Conservation (phyloP, 2,329 filamentous ascomycete species). For the Orbilia blumenaviensis region DNA sequence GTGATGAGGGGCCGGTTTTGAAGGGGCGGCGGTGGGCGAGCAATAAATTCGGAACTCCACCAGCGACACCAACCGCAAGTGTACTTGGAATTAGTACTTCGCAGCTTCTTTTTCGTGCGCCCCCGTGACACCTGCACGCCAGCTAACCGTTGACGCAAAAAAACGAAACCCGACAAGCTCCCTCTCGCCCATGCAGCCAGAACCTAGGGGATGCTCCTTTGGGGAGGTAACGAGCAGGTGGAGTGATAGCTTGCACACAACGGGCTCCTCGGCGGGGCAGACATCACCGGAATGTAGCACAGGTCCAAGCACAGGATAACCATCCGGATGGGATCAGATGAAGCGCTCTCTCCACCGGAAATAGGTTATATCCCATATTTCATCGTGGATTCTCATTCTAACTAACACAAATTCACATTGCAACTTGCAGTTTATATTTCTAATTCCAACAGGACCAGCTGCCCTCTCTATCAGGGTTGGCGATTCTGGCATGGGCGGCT, state of each 20-base stretch:
- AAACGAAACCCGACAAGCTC: conserved; percentile 10
- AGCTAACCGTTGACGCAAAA: conserved; percentile 23
- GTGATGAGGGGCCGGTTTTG: conserved; percentile 13
- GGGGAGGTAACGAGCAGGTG: conserved; percentile 19
- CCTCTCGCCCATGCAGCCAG: conserved; percentile 1
- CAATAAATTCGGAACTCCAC: conserved; percentile 9
- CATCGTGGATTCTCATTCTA: background rate
- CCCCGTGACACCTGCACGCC: conserved; percentile 43
- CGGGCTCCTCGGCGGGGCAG: conserved; percentile 14
- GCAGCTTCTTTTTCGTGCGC: background rate
- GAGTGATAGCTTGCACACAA: conserved; percentile 34
- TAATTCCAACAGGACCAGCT: background rate
- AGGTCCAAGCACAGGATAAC: background rate
- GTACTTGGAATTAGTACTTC: no score
- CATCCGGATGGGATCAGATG: conserved; percentile 35
- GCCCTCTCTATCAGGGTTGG: background rate
- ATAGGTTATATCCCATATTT: background rate
- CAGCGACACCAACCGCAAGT: background rate
- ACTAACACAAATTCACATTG: no score
- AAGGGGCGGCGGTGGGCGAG: background rate
- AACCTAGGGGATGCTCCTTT: conserved; percentile 8
- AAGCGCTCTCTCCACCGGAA: background rate
- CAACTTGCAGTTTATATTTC: no score
- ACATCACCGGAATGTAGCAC: conserved; percentile 43
- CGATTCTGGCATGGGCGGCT: background rate